phyloP scores from a whole-genome alignment of 805 yeast species.

The Maudiozyma turicensis region DNA sequence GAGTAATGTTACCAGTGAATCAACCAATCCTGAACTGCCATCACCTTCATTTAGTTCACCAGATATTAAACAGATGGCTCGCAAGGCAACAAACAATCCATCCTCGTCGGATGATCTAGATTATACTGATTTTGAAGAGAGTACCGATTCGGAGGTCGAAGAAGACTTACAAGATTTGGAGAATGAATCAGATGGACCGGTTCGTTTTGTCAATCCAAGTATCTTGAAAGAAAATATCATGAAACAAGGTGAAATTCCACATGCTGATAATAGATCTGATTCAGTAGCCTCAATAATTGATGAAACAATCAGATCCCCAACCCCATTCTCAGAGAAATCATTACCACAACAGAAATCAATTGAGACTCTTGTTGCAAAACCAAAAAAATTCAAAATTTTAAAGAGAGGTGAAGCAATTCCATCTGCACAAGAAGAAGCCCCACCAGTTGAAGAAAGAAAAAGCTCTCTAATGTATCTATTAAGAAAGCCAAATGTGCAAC shows the following conservation, averaged over 20 bases:
- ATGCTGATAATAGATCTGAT: conserved; percentile 11
- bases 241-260: conserved; percentile 15
- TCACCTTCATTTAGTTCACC: conserved; percentile 1
- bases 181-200: background rate
- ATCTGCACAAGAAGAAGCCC: conserved; percentile 1
- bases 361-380: conserved; percentile 14
- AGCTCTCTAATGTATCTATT: conserved; percentile 1
- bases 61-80: background rate
- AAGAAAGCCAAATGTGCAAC: conserved; percentile 1
- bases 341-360: background rate
- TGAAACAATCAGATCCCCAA: background rate
- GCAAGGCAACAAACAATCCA: no score
- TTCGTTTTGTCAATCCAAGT: conserved; percentile 1
- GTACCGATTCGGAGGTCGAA: conserved; percentile 17
- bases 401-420: conserved; percentile 31
- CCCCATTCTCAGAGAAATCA: conserved; percentile 1
- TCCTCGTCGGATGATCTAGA: background rate
- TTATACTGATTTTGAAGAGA: conserved; percentile 25
- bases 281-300: conserved; percentile 10
- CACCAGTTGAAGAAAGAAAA: background rate
- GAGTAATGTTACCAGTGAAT: background rate
- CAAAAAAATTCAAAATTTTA: conserved; percentile 27
- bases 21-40: background rate
- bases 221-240: conserved; percentile 11
- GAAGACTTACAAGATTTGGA: conserved; percentile 9